Conservation (phyloP, 108 stramenopile genomes). For the Cyclotella baltica region DNA sequence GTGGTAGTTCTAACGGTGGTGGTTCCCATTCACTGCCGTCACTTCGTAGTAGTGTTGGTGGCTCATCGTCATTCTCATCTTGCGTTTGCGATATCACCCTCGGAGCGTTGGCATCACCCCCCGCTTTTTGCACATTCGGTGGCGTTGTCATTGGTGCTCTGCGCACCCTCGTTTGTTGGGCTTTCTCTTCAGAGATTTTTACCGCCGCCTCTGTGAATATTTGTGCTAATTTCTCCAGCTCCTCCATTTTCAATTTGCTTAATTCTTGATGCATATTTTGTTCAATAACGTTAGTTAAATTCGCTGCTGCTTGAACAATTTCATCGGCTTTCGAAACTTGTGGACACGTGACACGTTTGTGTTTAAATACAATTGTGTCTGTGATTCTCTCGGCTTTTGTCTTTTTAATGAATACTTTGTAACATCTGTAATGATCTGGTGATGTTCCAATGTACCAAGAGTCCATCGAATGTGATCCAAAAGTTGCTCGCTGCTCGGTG, state of each 20-base stretch:
- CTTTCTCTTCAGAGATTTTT: neutral
- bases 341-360: neutral
- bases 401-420: neutral
- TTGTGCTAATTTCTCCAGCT: neutral
- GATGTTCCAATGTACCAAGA: no score
- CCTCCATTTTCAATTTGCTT: neutral
- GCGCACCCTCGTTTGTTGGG: neutral
- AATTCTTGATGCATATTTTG: neutral
- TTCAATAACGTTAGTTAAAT: neutral
- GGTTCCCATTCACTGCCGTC: no score
- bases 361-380: no score
- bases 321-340: neutral
- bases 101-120: neutral
- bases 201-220: neutral
- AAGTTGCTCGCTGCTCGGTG: conserved; percentile 10
- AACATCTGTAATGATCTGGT: conserved; percentile 28
- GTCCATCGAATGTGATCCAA: conserved; percentile 1
- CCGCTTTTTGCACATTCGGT: neutral
- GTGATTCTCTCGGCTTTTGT: no score
- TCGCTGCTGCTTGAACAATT: neutral
- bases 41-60: neutral
- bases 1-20: no score
- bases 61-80: neutral
- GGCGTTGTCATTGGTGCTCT: no score
- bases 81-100: neutral